Conservation (phyloP, 257 asterid species). For the Haberlea rhodopensis region DNA sequence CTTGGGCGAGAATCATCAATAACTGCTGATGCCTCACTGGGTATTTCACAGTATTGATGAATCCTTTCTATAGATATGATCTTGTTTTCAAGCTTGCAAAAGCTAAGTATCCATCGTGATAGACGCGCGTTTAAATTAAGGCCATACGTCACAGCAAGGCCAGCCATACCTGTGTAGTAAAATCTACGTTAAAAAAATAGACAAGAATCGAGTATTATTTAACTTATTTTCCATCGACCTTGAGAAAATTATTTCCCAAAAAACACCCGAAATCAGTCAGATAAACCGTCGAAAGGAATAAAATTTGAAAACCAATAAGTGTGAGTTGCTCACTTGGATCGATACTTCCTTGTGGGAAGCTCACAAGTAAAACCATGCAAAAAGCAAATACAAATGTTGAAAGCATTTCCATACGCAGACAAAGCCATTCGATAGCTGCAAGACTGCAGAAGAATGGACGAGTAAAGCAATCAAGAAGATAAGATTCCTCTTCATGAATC, state of each 20-base stretch:
- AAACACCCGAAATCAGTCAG: neutral
- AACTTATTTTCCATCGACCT: neutral
- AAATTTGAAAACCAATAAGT: constrained; percentile 13
- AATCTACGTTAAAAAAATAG: neutral
- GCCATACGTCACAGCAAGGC: constrained; percentile 97
- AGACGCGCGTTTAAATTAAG: constrained; percentile 91
- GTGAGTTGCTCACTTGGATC: constrained; percentile 78
- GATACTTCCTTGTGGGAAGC: constrained; percentile 89
- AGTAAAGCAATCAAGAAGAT: constrained; percentile 97
- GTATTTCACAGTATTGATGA: constrained; percentile 85
- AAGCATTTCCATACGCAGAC: constrained; percentile 96
- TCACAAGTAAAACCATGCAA: constrained; percentile 93
- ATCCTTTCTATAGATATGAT: constrained; percentile 93
- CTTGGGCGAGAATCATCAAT: constrained; percentile 73
- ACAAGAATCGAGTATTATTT: neutral
- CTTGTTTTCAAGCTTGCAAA: constrained; percentile 98
- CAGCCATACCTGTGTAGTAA: constrained; percentile 66
- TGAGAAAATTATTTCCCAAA: constrained; percentile 5
- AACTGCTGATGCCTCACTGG: constrained; percentile 87
- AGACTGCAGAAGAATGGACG: constrained; percentile 98
- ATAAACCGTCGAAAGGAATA: neutral
- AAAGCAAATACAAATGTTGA: constrained; percentile 95
- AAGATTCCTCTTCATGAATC: constrained; percentile 98
- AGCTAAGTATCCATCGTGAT: constrained; percentile 98
- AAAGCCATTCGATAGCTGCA: constrained; percentile 99